Evolutionary conservation across 192 early-diverging fungal species (phyloP), one percentile per base, ranked within the genome.

Genomic region (Haplosporangium gracile): DNA sequence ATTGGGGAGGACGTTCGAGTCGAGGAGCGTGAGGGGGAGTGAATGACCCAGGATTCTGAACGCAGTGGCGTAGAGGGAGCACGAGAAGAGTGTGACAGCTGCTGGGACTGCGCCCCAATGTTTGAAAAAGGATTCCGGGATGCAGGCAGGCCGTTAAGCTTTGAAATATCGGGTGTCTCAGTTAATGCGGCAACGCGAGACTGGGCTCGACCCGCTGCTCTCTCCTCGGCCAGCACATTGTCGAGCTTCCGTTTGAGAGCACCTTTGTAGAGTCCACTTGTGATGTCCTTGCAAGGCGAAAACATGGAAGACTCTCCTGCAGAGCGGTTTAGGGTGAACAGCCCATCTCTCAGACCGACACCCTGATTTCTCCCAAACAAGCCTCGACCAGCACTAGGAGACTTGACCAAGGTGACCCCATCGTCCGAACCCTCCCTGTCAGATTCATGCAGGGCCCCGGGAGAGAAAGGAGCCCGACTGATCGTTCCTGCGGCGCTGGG

Each of bases 321-420:
- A 45, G 43, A n/a, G 15, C 42, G n/a, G 20, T 45, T 42, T 34
- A 24, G 42, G 5, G n/a, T 24, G 29, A 65, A 65, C 10, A 65
- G 8, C 7, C 13, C 60, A 11, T 65, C 36, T 24, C 74, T 42
- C 18, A 79, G 63, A 68, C 68, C n/a, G 5, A 29, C 63, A 38
- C 72, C 43, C 18, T 76, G 79, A 0, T 29, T 55, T 34, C 65
- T 81, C 13, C 76, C 82, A 78, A 75, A 83, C 3, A 45, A 42
- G 13, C 77, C 77, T n/a, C 82, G 76, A 34, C 79, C 79, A 32
- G 84, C 84, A 49, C 84, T 75, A 10, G 84, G 84, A 4, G 84
- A 86, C n/a, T 74, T 77, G 24, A 86, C 47, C 40, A 86, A 34
- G 18, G 57, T 71, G 15, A 86, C 84, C 24, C 36, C 72, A 68